Percentiles rank a stretch among this genome's conserved stretches.
These are phyloP conservation scores for Neophaeococcomyces aloes DNA, from an alignment of 2,329 filamentous ascomycete genomes.

Conservation along the genomic window DNA sequence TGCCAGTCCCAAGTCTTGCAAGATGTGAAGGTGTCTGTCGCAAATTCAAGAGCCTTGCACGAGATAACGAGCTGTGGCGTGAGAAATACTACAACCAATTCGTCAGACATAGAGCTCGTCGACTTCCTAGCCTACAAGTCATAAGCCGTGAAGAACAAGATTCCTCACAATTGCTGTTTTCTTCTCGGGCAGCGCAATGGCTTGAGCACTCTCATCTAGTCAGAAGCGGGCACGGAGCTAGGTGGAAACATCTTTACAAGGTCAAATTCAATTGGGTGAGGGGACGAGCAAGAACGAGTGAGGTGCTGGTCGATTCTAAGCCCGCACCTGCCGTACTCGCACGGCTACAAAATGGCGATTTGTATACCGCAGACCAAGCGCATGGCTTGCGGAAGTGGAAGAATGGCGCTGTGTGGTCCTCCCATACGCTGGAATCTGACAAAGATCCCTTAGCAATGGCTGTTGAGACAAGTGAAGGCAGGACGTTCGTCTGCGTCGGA, in stretches of 20 bases:
- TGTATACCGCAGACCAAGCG: slow-evolving; percentile 62
- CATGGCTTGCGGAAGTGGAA: slow-evolving; percentile 71
- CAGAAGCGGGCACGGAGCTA: slow-evolving; percentile 40
- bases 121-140: slow-evolving; percentile 57
- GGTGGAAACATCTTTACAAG: slow-evolving; percentile 86
- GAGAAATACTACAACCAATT: slow-evolving; percentile 77
- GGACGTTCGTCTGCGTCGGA: slow-evolving; percentile 55
- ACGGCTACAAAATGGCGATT: slow-evolving; percentile 63
- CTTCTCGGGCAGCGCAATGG: slow-evolving; percentile 49
- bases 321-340: slow-evolving; percentile 56
- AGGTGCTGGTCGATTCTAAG: slow-evolving; percentile 49
- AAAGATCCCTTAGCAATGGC: slow-evolving; percentile 51
- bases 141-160: slow-evolving; percentile 19
- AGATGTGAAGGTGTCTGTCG: slow-evolving; percentile 59
- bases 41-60: slow-evolving; percentile 61
- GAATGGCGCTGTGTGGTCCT: slow-evolving; percentile 42
- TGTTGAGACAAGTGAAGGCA: slow-evolving; percentile 43
- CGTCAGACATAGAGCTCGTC: slow-evolving; percentile 67
- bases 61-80: slow-evolving; percentile 86
- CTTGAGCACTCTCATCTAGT: slow-evolving; percentile 50
- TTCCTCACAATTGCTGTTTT: background rate
- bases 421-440: slow-evolving; percentile 23
- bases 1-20: slow-evolving; percentile 60
- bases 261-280: slow-evolving; percentile 83
- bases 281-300: slow-evolving; percentile 62